Evolutionary conservation across 352 stramenopile genomes (phyloP), one percentile per base, ranked within the genome.

Genomic region (Phytophthora melonis): DNA sequence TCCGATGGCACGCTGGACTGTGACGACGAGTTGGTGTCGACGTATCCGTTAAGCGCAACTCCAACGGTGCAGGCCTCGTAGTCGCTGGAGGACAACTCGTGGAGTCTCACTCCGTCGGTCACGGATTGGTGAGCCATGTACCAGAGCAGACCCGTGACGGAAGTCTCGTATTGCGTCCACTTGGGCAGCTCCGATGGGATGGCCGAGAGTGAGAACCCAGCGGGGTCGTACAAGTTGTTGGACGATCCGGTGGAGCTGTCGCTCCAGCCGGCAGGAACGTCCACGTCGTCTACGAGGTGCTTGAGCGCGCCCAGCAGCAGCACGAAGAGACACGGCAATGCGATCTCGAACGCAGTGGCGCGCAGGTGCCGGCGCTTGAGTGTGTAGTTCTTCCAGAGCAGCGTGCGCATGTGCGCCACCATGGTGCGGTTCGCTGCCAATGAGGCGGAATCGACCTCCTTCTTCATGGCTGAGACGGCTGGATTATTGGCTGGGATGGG

Each of bases 371-470:
- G 78, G 19, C 74, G 74, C 69, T 92, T 93, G 36, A 92, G 73
- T 47, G 84, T 66, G 68, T 65, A 84, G 78, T 92, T 92, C 67
- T 93, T 93, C 78, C 83, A 86, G 23, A 91, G 70, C 47, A 93
- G 57, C 49, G 82, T 82, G n/a, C 70, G 64, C 49, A 79, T 64
- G 56, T 54, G 47, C 47, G 47, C n/a, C 47, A 54, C 47, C 47
- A 25, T 54, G 6, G n/a, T 54, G n/a, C 47, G 47, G 47, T 54
- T 54, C n/a, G 47, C 47, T 23, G 47, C 47, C 47, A 54, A 27
- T 10, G 47, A 54, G 45, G 47, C 16, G 7, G 47, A 25, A 9
- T 54, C 47, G 47, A 27, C 47, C 47, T 54, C n/a, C 47, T 54
- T 54, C 47, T 54, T 54, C 47, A 54, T 54, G 9, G 1, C 2